Evolutionary conservation across 371 early-diverging fungal genomes (phyloP).

Genomic region (Rhizomucor pusillus): DNA sequence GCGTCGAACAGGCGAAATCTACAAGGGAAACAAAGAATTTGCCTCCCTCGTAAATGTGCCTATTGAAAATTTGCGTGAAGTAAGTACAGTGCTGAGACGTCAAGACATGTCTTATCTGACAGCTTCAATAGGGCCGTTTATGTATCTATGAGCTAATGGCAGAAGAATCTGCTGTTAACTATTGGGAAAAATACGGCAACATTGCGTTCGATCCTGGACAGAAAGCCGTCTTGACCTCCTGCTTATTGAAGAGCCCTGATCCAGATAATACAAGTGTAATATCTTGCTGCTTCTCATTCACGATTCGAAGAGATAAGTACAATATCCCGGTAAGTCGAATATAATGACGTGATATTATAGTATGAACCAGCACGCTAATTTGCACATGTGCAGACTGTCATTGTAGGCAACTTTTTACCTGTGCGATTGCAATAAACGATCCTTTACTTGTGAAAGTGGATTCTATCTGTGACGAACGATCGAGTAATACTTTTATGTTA

Average conservation of each 20-base stretch:
- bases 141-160: constrained; percentile 93
- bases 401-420: constrained; percentile 86
- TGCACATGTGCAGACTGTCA: constrained; percentile 53
- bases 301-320: constrained; percentile 88
- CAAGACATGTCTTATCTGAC: not conserved
- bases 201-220: constrained; percentile 94
- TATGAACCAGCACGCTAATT: not conserved
- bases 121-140: constrained; percentile 48
- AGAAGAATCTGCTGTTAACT: constrained; percentile 88
- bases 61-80: constrained; percentile 69
- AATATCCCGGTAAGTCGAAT: constrained; percentile 60
- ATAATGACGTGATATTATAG: too few species aligned
- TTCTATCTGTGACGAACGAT: not conserved
- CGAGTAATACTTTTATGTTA: too few species aligned
- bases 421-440: constrained; percentile 40
- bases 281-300: constrained; percentile 90
- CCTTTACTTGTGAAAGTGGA: not conserved
- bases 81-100: constrained; percentile 11
- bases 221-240: constrained; percentile 92
- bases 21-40: constrained; percentile 92
- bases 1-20: constrained; percentile 95
- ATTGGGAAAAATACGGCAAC: constrained; percentile 93
- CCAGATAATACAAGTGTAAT: constrained; percentile 56
- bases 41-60: constrained; percentile 83
- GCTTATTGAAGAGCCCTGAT: constrained; percentile 63